A percentile compares a stretch with the other conserved stretches of the same genome.
Conservation (phyloP, 176 grass and related monocot genomes). For the Musa itinerans region DNA sequence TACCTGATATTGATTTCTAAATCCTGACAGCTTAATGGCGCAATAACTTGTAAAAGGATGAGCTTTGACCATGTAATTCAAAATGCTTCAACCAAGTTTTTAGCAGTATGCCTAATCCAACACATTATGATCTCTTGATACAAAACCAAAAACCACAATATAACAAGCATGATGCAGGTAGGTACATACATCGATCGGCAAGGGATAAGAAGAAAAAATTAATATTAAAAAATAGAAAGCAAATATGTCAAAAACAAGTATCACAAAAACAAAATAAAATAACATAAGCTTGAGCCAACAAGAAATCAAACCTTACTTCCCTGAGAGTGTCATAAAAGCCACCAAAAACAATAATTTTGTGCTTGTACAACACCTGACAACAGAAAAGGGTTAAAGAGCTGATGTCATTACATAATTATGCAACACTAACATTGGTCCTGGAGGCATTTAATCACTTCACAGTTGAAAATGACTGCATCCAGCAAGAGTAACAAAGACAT, state of each 20-base stretch:
- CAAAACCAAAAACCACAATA: background rate
- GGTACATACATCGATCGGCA: background rate
- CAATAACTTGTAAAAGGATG: background rate
- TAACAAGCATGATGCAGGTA: background rate
- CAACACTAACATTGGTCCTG: no score
- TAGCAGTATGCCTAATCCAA: background rate
- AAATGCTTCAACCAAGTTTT: background rate
- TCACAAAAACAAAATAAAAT: background rate
- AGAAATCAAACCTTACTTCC: constrained; percentile 66
- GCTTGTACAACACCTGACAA: constrained; percentile 83
- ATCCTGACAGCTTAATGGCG: background rate
- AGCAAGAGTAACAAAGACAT: background rate
- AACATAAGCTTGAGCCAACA: constrained; percentile 1
- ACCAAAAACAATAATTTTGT: constrained; percentile 95
- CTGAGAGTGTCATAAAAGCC: constrained; percentile 98
- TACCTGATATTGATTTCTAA: background rate
- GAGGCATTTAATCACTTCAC: no score
- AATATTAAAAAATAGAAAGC: background rate
- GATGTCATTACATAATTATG: no score
- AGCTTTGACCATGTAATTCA: background rate
- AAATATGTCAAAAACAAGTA: background rate
- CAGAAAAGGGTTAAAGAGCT: constrained; percentile 21
- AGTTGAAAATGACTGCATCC: no score
- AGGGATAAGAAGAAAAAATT: background rate
- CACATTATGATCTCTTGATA: background rate